Percentiles rank a stretch among this genome's conserved stretches.
Evolutionary conservation across 2,329 filamentous ascomycete genomes (phyloP).

Genomic region (Phyllachora maydis): DNA sequence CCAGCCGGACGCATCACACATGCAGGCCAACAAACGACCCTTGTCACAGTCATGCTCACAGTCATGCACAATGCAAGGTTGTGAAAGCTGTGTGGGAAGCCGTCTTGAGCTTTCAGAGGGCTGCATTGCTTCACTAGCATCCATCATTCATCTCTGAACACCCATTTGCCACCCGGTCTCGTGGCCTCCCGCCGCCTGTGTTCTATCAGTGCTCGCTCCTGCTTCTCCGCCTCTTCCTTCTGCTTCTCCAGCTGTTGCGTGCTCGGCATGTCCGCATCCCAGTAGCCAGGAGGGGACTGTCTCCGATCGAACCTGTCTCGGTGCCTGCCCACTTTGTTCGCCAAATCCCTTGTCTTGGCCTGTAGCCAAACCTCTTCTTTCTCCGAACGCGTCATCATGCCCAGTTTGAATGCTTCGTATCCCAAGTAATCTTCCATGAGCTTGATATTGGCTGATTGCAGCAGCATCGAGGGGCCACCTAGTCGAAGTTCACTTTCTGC

Average conservation of each 20-base stretch:
- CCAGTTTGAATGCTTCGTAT: conserved; percentile 35
- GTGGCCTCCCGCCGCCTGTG: conserved; percentile 68
- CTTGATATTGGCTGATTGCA: conserved; percentile 18
- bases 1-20: too few relatives aligned
- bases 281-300: conserved; percentile 68
- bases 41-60: too few relatives aligned
- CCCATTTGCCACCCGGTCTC: conserved; percentile 53
- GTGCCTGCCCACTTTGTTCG: conserved; percentile 60
- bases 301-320: conserved; percentile 51
- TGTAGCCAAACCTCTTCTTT: conserved; percentile 49
- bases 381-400: conserved; percentile 35
- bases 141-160: conserved; percentile 63
- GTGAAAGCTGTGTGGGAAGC: too few relatives aligned
- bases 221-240: conserved; percentile 38
- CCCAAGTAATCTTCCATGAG: conserved; percentile 37
- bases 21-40: too few relatives aligned
- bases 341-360: conserved; percentile 52
- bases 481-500: conserved; percentile 26
- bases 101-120: too few relatives aligned
- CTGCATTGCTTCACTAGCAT: too few relatives aligned
- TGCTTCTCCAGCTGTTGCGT: conserved; percentile 63
- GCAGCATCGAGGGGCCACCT: conserved; percentile 13
- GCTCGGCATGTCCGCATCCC: conserved; percentile 72
- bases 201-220: conserved; percentile 43
- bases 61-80: too few relatives aligned